Evolutionary conservation across 2,329 filamentous ascomycete genomes (phyloP), one percentile per base, ranked within the genome.

Genomic region (Exophiala bonariae): DNA sequence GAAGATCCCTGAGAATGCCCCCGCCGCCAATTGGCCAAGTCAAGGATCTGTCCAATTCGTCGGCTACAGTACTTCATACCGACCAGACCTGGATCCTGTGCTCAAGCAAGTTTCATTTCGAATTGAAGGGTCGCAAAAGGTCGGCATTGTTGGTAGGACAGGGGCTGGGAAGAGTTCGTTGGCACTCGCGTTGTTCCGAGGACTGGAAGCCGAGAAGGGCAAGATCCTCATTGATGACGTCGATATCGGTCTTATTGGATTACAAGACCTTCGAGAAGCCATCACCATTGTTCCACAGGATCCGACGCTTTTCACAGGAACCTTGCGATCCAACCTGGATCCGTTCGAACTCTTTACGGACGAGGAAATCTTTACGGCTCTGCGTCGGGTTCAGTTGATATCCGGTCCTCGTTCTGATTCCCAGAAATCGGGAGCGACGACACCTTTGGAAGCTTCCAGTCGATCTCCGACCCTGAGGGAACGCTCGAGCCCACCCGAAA

Each of bases 221-320:
- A 88, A 86, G 65, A 96, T 99, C 52, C 63, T 95, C 16, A 89
- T 99, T 44, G 93, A 99, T 58, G 86, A 85, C 54, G 73, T 99
- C n/a, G 89, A 97, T 61, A 89, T 97, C 62, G 85, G 89, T 41
- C 74, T 78, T 53, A 96, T 99, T 55, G 93, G 93, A 5, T 79
- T 99, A n/a, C 87, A 89, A 55, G 92, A 97, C 68, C 75, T 99
- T 60, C 87, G 93, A 45, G 87, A 95, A 70, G 86, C 88, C 37
- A 95, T 99, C 60, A 96, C 95, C 1, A 97, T 99, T 68, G 93
- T 99, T 47, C 93, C 93, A 20, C 93, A 99, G 72, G 93, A 99
- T 64, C 93, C 44, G 16, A 63, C 59, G 3, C 50, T 63, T 13
- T 62, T 63, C 49, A 52, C 57, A 8, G 61, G 60, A n/a, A 62